These are phyloP conservation scores for Perkinsus marinus DNA, from an alignment of 169 alveolate genomes.

Conservation along the genomic window DNA sequence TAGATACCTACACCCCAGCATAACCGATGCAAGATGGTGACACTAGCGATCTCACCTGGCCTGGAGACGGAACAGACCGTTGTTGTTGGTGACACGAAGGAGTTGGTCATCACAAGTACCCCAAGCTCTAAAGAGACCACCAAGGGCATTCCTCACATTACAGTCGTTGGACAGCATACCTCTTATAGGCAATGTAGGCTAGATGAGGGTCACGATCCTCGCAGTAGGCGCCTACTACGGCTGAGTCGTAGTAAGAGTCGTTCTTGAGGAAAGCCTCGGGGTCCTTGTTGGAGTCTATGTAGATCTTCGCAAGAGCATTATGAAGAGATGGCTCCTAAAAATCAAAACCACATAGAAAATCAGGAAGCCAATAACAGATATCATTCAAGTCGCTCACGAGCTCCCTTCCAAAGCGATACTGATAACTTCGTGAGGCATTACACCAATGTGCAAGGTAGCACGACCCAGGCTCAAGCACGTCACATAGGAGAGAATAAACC, in stretches of 20 bases:
- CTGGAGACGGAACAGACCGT: slow-evolving; percentile 87
- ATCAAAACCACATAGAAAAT: neutral
- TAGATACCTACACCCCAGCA: slow-evolving; percentile 59
- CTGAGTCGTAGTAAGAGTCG: slow-evolving; percentile 88
- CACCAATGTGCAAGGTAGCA: too few relatives aligned
- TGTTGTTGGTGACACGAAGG: slow-evolving; percentile 83
- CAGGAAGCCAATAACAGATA: too few relatives aligned
- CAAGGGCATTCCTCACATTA: neutral
- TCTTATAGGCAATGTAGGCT: slow-evolving; percentile 93
- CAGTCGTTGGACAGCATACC: slow-evolving; percentile 15
- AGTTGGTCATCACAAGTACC: slow-evolving; percentile 94
- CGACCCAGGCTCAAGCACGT: too few relatives aligned
- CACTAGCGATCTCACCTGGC: slow-evolving; percentile 44
- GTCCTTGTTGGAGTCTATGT: slow-evolving; percentile 82
- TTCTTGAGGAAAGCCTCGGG: slow-evolving; percentile 89
- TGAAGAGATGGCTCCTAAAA: slow-evolving; percentile 73
- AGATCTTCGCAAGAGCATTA: slow-evolving; percentile 96
- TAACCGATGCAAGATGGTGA: neutral
- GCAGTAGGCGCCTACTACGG: slow-evolving; percentile 92
- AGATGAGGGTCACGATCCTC: slow-evolving; percentile 98
- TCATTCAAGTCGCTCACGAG: too few relatives aligned
- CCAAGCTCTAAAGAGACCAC: slow-evolving; percentile 60
- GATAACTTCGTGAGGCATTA: too few relatives aligned
- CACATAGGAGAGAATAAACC: too few relatives aligned
- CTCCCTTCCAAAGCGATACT: too few relatives aligned